phyloP scores from a whole-genome alignment of 116 monocot species.

The Papilionanthe hybrid region DNA sequence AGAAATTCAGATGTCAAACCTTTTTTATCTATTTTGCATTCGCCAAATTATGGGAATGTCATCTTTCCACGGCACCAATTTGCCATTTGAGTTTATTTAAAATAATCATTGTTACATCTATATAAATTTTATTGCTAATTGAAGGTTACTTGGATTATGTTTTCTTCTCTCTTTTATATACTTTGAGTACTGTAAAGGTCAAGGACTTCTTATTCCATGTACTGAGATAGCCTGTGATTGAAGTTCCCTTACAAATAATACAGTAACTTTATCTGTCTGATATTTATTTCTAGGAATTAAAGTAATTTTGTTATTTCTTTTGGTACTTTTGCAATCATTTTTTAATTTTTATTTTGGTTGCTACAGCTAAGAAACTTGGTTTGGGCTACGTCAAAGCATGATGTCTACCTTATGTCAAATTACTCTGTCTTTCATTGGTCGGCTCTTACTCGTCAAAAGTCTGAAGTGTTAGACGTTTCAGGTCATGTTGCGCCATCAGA shows the following conservation, averaged over 20 bases:
- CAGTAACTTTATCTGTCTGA: background rate
- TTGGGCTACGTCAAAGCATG: constrained; percentile 83
- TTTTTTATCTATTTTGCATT: too few relatives aligned
- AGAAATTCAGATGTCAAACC: too few relatives aligned
- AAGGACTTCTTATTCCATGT: background rate
- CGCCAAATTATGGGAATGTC: too few relatives aligned
- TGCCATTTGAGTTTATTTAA: too few relatives aligned
- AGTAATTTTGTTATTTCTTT: background rate
- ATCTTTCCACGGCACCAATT: too few relatives aligned
- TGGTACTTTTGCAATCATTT: background rate
- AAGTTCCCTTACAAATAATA: too few relatives aligned
- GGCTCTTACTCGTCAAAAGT: constrained; percentile 31
- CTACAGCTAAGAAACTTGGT: constrained; percentile 75
- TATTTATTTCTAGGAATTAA: background rate
- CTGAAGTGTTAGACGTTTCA: constrained; percentile 60
- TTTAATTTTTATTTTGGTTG: background rate
- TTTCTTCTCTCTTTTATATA: background rate
- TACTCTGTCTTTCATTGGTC: constrained; percentile 65
- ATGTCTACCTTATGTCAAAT: constrained; percentile 75
- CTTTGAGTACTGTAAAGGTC: background rate
- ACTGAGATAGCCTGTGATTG: background rate
- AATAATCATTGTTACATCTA: too few relatives aligned
- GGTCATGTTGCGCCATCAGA: constrained; percentile 63
- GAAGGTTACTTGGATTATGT: background rate
- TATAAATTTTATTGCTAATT: background rate